Evolutionary conservation across 192 early-diverging fungal genomes (phyloP).

Genomic region (Backusella morwellensis): DNA sequence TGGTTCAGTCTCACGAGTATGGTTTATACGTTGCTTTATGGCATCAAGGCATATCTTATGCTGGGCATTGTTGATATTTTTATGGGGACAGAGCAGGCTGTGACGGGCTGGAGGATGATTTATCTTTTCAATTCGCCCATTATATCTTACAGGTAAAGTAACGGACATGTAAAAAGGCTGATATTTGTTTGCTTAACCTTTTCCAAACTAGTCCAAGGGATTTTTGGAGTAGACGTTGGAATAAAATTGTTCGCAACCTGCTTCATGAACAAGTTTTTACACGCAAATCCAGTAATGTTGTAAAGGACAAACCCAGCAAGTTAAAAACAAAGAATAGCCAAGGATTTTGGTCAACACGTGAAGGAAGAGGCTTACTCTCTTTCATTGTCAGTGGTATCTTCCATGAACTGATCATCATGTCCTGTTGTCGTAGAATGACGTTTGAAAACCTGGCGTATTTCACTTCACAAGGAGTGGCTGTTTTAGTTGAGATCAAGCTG

Average conservation of each 20-base stretch:
- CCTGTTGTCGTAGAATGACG: slow-evolving; percentile 13
- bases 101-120: slow-evolving; percentile 6
- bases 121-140: slow-evolving; percentile 24
- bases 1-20: neutral
- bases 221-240: slow-evolving; percentile 28
- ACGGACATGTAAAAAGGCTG: too few species aligned
- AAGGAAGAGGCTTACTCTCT: neutral
- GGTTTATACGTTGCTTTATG: slow-evolving; percentile 5
- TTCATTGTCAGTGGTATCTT: slow-evolving; percentile 9
- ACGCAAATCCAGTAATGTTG: neutral
- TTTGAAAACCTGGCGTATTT: slow-evolving; percentile 22
- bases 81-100: neutral
- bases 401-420: slow-evolving; percentile 23
- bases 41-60: slow-evolving; percentile 19
- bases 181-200: too few species aligned
- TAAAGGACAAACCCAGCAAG: neutral
- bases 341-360: neutral
- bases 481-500: slow-evolving; percentile 10
- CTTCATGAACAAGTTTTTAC: slow-evolving; percentile 13
- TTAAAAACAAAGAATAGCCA: neutral
- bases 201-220: slow-evolving; percentile 5
- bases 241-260: slow-evolving; percentile 17
- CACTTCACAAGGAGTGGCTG: slow-evolving; percentile 7
- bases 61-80: slow-evolving; percentile 12
- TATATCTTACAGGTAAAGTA: slow-evolving; percentile 13